These are phyloP conservation scores for Circinella minor DNA, from an alignment of 371 early-diverging fungal genomes.

Conservation along the genomic window DNA sequence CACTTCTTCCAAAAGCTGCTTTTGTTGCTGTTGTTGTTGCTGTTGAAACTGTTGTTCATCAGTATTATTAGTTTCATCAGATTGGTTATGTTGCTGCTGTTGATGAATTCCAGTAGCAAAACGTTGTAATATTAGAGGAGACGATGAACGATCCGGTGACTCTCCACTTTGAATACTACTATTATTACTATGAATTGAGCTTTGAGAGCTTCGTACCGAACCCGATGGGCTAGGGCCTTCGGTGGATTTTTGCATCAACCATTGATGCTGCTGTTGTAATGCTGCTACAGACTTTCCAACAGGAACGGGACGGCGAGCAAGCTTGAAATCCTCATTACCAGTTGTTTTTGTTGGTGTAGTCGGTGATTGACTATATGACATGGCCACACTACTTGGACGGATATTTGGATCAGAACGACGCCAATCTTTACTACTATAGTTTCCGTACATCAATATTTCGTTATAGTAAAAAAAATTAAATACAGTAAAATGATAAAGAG, in stretches of 20 bases:
- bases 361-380: conserved; percentile 11
- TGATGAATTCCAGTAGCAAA: neutral
- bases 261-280: conserved; percentile 46
- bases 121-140: neutral
- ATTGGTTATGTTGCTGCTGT: neutral
- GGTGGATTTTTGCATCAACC: conserved; percentile 30
- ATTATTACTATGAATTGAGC: neutral
- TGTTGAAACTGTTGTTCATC: neutral
- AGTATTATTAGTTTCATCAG: neutral
- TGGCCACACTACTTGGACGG: conserved; percentile 23
- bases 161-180: neutral
- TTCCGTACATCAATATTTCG: conserved; percentile 5
- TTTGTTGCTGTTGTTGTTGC: neutral
- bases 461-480: neutral
- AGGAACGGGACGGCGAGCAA: conserved; percentile 22
- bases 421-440: conserved; percentile 8
- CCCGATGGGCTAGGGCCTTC: conserved; percentile 13
- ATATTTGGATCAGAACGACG: conserved; percentile 10
- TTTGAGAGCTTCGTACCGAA: conserved; percentile 17
- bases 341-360: neutral
- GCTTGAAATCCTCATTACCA: conserved; percentile 13
- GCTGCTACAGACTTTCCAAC: conserved; percentile 44
- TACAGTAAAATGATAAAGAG: too few species aligned
- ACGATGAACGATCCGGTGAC: neutral
- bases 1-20: neutral